A percentile compares a stretch with the other conserved stretches of the same genome.
phyloP scores from a whole-genome alignment of 2,329 filamentous ascomycete species.

The Penicillium italicum region DNA sequence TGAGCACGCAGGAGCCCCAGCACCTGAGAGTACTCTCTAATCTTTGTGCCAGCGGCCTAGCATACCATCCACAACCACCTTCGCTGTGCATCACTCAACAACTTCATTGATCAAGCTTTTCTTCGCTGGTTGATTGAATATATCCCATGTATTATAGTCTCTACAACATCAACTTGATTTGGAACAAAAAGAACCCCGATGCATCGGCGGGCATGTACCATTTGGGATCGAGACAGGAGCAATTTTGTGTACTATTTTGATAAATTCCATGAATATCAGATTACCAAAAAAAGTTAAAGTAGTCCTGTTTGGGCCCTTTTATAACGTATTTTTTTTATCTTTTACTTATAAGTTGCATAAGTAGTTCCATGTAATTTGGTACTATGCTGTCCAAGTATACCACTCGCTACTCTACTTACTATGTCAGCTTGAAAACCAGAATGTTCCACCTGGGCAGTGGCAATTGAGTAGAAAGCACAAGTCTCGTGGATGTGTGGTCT shows the following conservation, averaged over 20 bases:
- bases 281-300: neutral
- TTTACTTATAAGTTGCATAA: no score
- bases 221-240: neutral
- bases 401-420: neutral
- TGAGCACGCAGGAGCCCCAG: neutral
- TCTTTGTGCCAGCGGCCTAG: neutral
- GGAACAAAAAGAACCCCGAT: neutral
- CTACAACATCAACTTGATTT: slow-evolving; percentile 20
- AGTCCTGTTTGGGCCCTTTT: no score
- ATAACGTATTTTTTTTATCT: no score
- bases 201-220: neutral
- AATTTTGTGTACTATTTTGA: neutral
- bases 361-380: neutral
- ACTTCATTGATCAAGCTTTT: neutral
- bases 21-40: neutral
- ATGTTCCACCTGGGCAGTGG: slow-evolving; percentile 7
- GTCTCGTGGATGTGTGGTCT: slow-evolving; percentile 4
- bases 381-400: neutral
- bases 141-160: slow-evolving; percentile 27
- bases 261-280: neutral
- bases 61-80: neutral
- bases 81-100: neutral
- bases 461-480: neutral
- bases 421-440: neutral
- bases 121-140: slow-evolving; percentile 22